phyloP scores from a whole-genome alignment of 768 basidiomycete genomes.

The Boletus huronensis region DNA sequence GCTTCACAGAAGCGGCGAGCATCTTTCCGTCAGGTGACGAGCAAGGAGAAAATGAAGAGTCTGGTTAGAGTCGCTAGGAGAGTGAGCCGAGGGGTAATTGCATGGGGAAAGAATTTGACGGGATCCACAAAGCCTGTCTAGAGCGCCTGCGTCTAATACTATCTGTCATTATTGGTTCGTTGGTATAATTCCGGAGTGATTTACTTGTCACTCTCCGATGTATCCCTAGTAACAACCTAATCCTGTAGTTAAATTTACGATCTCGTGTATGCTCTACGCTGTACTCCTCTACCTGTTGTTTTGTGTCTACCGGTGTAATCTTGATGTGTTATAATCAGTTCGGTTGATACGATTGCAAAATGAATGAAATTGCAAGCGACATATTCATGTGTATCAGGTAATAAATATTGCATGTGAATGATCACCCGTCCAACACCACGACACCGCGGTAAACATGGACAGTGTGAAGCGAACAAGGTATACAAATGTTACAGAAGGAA shows the following conservation, averaged over 20 bases:
- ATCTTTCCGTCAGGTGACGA: slow-evolving; percentile 11
- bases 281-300: slow-evolving; percentile 3
- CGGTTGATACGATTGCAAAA: background rate
- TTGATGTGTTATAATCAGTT: slow-evolving; percentile 11
- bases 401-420: background rate
- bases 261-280: slow-evolving; percentile 10
- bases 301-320: slow-evolving; percentile 9
- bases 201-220: slow-evolving; percentile 3
- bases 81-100: slow-evolving; percentile 27
- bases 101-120: slow-evolving; percentile 30
- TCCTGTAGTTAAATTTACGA: slow-evolving; percentile 4
- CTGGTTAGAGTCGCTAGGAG: slow-evolving; percentile 23
- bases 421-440: background rate
- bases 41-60: slow-evolving; percentile 18
- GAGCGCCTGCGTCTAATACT: slow-evolving; percentile 3
- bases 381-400: background rate
- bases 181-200: slow-evolving; percentile 1
- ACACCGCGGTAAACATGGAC: background rate
- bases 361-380: background rate
- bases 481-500: background rate
- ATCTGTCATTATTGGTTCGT: slow-evolving; percentile 12
- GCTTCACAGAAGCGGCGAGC: slow-evolving; percentile 6
- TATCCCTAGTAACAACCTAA: slow-evolving; percentile 24
- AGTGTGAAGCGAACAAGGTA: background rate
- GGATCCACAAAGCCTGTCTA: slow-evolving; percentile 7